These are phyloP conservation scores for Solanum hybrid DNA, from an alignment of 305 asterid genomes.

Conservation along the genomic window DNA sequence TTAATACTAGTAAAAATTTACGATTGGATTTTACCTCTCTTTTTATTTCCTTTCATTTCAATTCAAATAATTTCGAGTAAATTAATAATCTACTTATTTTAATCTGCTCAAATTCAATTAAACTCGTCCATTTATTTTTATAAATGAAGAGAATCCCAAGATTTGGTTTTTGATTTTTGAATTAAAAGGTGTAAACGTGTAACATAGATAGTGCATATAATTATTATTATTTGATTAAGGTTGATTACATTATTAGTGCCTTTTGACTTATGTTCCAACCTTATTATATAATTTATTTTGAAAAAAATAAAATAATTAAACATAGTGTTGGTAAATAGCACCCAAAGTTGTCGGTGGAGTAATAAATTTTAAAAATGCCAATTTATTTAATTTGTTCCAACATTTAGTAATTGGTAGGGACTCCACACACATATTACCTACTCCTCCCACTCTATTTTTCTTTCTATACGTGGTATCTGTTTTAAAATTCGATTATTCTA, in stretches of 20 bases:
- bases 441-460: background rate
- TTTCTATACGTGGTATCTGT: background rate
- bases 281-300: background rate
- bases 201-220: background rate
- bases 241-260: background rate
- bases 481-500: background rate
- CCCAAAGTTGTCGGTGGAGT: background rate
- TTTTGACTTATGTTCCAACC: background rate
- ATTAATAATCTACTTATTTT: background rate
- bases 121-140: background rate
- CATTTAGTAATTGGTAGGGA: background rate
- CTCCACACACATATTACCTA: background rate
- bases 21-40: background rate
- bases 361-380: background rate
- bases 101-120: fast-evolving
- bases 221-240: background rate
- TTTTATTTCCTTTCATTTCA: no score
- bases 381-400: background rate
- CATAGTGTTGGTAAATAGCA: background rate
- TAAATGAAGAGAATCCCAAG: background rate
- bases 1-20: background rate
- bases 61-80: background rate
- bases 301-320: background rate
- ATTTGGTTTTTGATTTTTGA: background rate
- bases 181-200: background rate